phyloP scores from a whole-genome alignment of 1,284 basidiomycete genomes.

The Ganoderma sinense region DNA sequence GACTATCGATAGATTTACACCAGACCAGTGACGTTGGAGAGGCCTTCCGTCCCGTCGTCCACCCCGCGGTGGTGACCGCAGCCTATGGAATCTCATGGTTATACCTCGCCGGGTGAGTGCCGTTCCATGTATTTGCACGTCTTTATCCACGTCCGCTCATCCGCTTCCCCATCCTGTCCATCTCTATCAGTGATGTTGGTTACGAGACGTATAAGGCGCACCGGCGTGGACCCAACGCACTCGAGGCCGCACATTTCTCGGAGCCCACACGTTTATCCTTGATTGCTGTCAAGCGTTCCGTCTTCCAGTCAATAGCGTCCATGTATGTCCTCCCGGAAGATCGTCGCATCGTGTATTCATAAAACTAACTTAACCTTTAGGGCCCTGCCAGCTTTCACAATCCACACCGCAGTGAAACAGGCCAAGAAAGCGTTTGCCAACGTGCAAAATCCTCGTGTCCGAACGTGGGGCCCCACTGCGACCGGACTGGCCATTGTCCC shows the following conservation, averaged over 20 bases:
- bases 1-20: conserved; percentile 38
- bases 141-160: conserved; percentile 15
- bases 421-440: conserved; percentile 80
- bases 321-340: conserved; percentile 61
- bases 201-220: conserved; percentile 92
- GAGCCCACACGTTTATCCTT: conserved; percentile 78
- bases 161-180: conserved; percentile 2
- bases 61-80: conserved; percentile 78
- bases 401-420: conserved; percentile 86
- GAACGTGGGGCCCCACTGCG: conserved; percentile 83
- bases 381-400: conserved; percentile 83
- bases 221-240: conserved; percentile 72
- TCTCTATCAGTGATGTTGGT: conserved; percentile 77
- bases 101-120: conserved; percentile 67
- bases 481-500: conserved; percentile 85
- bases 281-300: conserved; percentile 78
- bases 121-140: conserved; percentile 17
- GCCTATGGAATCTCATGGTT: conserved; percentile 92
- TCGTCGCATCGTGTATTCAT: conserved; percentile 15
- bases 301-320: conserved; percentile 90
- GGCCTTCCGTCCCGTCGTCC: conserved; percentile 89
- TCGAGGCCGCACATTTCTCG: conserved; percentile 81
- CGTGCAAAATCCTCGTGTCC: conserved; percentile 66
- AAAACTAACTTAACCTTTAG: conserved; percentile 44
- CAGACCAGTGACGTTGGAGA: conserved; percentile 92